Evolutionary conservation across 768 basidiomycete species (phyloP).

Genomic region (Xerocomus brunneocitrinus): DNA sequence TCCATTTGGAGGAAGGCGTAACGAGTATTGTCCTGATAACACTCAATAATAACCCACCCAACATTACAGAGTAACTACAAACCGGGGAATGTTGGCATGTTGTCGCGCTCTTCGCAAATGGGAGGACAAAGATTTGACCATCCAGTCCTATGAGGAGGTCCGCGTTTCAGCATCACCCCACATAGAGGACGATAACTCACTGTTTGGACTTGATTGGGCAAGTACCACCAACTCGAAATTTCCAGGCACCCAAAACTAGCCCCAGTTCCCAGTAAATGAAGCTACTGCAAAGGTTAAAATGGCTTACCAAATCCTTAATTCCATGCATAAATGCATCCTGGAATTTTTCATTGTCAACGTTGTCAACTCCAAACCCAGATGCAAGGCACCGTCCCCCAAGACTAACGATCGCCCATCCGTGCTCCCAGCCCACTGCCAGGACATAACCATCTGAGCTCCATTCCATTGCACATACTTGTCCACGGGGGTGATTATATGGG

Average conservation of each 20-base stretch:
- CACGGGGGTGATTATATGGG: conserved; percentile 52
- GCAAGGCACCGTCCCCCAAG: conserved; percentile 84
- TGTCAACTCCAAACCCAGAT: conserved; percentile 68
- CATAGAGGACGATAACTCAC: conserved; percentile 33
- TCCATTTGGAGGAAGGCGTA: conserved; percentile 96
- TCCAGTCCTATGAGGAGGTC: conserved; percentile 41
- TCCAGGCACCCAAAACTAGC: conserved; percentile 89
- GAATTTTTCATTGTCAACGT: conserved; percentile 57
- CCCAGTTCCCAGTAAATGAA: neutral
- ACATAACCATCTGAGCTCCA: conserved; percentile 98
- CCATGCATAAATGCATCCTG: conserved; percentile 88
- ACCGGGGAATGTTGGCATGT: conserved; percentile 91
- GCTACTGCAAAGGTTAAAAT: neutral
- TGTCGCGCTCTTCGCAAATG: conserved; percentile 93
- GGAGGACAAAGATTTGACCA: conserved; percentile 77
- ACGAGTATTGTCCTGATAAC: conserved; percentile 82
- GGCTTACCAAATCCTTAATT: conserved; percentile 61
- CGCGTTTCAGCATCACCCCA: neutral
- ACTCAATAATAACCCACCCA: conserved; percentile 4
- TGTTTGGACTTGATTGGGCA: conserved; percentile 47
- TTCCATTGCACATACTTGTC: conserved; percentile 63
- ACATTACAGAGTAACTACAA: conserved; percentile 24
- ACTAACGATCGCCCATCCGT: conserved; percentile 89
- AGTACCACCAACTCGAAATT: conserved; percentile 86
- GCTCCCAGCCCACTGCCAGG: conserved; percentile 85